Evolutionary conservation across 352 stramenopile genomes (phyloP), one percentile per base, ranked within the genome.

Genomic region (Phytopythium kandeliae): DNA sequence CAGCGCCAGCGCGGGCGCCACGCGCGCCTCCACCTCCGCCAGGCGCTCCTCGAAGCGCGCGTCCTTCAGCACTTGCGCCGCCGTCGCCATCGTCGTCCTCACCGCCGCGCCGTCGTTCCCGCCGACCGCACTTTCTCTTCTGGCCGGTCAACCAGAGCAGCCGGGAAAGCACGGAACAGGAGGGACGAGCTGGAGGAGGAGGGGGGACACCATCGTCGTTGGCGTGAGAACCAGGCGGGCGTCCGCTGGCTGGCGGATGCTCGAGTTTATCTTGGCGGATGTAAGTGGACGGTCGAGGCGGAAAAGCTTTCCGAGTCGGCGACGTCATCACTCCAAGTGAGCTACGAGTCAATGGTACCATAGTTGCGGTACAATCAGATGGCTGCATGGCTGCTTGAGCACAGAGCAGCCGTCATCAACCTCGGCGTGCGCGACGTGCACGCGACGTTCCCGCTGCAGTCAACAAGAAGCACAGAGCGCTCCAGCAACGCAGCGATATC

Each of bases 41-140:
- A 81, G 56, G 38, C 78, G 78, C 56, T 83, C 64, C 31, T 65
- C 51, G 60, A 85, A 89, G 52, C 62, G 64, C 62, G 71, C 64
- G 35, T 77, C 65, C 48, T 69, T 62, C 45, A 89, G 73, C 51
- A 89, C 78, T 19, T 86, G 67, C 33, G 58, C 71, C 21, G 71
- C 60, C 19, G 70, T 80, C 31, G 60, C 61, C 44, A 52, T 66
- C 19, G 47, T 46, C 21, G 16, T 21, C 17, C 6, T 25, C 40
- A 12, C 33, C 31, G 21, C 9, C 9, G n/a, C 35, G 37, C 43
- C 26, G 41, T 30, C 21, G 34, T n/a, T 30, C 24, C 17, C 5
- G 0, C n/a, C 16, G 3, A 19, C 26, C 19, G 45, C 28, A 37
- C 45, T 51, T 51, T 51, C 45, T 51, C 33, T 37, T 51, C 40